A percentile compares a stretch with the other conserved stretches of the same genome.
These are phyloP conservation scores for Dioscorea zingiberensis DNA, from an alignment of 106 monocot species.

Conservation along the genomic window DNA sequence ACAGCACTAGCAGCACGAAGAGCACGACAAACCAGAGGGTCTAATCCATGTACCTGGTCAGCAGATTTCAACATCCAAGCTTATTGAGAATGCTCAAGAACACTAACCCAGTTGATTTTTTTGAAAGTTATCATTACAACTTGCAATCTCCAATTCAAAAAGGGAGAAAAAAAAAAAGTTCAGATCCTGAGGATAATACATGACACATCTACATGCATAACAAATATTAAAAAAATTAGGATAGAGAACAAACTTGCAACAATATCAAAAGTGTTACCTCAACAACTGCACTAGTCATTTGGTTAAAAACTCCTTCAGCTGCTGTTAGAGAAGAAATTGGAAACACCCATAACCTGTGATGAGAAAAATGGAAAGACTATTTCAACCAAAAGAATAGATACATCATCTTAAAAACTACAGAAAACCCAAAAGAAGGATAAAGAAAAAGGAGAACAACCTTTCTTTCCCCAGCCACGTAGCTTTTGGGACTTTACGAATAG, in stretches of 20 bases:
- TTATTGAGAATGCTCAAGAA: not conserved
- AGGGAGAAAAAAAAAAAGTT: not conserved
- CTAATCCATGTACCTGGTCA: constrained; percentile 57
- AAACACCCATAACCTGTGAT: constrained; percentile 78
- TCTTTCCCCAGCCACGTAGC: constrained; percentile 79
- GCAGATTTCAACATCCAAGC: constrained; percentile 7
- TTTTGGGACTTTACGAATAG: constrained; percentile 74
- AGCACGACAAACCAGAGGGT: constrained; percentile 70
- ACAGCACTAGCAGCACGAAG: constrained; percentile 42
- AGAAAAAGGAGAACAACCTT: constrained; percentile 40
- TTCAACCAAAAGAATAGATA: not conserved
- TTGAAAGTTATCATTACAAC: not conserved
- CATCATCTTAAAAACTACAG: not conserved
- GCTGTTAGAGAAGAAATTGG: constrained; percentile 58
- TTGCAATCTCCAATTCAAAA: not conserved
- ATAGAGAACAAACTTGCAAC: too few species aligned
- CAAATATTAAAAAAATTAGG: not conserved
- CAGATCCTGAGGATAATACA: not conserved
- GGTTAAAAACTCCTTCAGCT: constrained; percentile 62
- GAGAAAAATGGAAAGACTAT: constrained; percentile 4
- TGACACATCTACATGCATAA: not conserved
- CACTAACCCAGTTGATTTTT: not conserved
- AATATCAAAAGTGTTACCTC: constrained; percentile 40
- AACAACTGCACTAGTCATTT: constrained; percentile 38
- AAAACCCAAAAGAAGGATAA: not conserved